phyloP scores from a whole-genome alignment of 805 yeast genomes.

The Metschnikowia gelsemii region DNA sequence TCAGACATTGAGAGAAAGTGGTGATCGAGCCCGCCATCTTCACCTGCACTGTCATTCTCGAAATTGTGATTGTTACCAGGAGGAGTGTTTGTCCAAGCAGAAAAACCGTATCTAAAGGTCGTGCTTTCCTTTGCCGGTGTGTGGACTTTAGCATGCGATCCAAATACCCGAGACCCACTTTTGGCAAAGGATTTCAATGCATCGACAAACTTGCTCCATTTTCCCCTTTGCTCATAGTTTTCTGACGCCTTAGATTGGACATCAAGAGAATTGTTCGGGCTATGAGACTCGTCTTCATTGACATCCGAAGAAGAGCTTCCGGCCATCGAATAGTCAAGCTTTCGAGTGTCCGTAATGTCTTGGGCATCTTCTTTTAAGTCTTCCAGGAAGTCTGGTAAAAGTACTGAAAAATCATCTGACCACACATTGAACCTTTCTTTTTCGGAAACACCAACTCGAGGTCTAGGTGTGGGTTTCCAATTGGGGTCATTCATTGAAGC shows the following conservation, averaged over 20 bases:
- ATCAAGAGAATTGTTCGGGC: no score
- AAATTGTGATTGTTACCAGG: no score
- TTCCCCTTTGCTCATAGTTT: background rate
- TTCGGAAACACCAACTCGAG: background rate
- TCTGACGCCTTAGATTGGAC: background rate
- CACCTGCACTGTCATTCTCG: background rate
- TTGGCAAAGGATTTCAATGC: background rate
- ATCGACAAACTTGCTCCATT: background rate
- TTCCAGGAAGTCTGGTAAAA: background rate
- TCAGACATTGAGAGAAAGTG: background rate
- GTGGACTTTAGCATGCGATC: background rate
- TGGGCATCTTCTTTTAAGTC: background rate
- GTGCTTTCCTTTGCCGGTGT: background rate
- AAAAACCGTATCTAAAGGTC: background rate
- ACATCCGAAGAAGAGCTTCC: no score
- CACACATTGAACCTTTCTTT: background rate
- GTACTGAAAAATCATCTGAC: background rate
- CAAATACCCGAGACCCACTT: background rate
- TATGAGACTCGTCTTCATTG: no score
- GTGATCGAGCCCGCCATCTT: background rate
- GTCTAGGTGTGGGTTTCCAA: background rate
- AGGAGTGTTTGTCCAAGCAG: conserved; percentile 2
- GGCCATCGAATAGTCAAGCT: background rate
- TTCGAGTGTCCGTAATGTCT: background rate
- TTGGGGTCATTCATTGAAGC: background rate